phyloP scores from a whole-genome alignment of 176 grass and related monocot species.

The Chrysopogon serrulatus region DNA sequence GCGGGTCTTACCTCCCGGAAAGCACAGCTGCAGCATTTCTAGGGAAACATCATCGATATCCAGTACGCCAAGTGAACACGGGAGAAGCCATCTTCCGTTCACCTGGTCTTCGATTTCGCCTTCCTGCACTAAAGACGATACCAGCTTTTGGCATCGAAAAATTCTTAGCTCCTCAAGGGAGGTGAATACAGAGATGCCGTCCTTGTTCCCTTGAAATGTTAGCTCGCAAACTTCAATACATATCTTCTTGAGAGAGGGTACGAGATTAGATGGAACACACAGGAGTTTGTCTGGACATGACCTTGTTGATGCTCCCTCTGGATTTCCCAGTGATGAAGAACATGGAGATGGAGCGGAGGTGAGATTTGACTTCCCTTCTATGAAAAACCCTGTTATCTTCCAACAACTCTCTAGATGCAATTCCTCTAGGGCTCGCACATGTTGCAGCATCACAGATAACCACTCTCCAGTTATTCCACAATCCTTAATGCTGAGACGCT shows the following conservation, averaged over 20 bases:
- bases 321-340: background rate
- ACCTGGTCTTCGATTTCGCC: background rate
- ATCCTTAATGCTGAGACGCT: fast-evolving
- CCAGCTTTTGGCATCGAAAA: fast-evolving
- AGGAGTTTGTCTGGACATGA: background rate
- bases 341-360: background rate
- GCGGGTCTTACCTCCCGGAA: background rate
- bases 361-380: background rate
- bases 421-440: background rate
- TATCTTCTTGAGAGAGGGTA: background rate
- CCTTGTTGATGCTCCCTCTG: too few species aligned
- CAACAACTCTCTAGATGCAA: background rate
- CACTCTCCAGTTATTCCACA: background rate
- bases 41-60: background rate
- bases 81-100: background rate
- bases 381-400: background rate
- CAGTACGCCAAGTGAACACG: background rate
- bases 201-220: background rate
- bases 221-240: fast-evolving
- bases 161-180: background rate
- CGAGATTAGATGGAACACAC: background rate
- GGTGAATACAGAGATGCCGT: background rate
- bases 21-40: background rate
- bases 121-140: background rate
- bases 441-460: background rate